phyloP scores from a whole-genome alignment of 2,329 filamentous ascomycete genomes.

The Diaporthe sp. region DNA sequence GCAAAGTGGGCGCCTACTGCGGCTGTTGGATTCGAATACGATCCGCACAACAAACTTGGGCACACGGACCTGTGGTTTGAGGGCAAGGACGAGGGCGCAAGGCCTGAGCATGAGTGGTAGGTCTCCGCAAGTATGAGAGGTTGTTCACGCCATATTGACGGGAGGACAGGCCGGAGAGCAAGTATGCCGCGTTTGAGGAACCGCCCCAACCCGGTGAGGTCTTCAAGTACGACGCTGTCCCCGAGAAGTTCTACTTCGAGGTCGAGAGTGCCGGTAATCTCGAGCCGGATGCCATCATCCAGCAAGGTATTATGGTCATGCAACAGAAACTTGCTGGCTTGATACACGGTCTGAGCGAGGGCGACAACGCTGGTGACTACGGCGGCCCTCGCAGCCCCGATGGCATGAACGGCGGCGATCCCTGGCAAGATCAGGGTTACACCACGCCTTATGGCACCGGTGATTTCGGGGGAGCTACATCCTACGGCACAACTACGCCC shows the following conservation, averaged over 20 bases:
- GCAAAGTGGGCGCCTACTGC: slow-evolving; percentile 96
- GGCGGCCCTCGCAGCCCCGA: slow-evolving; percentile 77
- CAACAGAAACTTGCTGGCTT: slow-evolving; percentile 91
- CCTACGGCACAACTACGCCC: slow-evolving; percentile 56
- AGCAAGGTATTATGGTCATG: slow-evolving; percentile 87
- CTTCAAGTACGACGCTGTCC: slow-evolving; percentile 92
- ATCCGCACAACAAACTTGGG: slow-evolving; percentile 94
- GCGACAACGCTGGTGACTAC: slow-evolving; percentile 64
- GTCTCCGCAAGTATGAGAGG: slow-evolving; percentile 45
- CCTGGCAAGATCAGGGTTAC: slow-evolving; percentile 74
- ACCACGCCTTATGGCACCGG: slow-evolving; percentile 74
- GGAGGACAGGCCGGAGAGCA: slow-evolving; percentile 78
- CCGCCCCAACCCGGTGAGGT: slow-evolving; percentile 83
- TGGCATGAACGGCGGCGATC: slow-evolving; percentile 69
- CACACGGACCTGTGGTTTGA: slow-evolving; percentile 98
- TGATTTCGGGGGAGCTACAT: slow-evolving; percentile 63
- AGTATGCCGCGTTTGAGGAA: slow-evolving; percentile 85
- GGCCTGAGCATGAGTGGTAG: slow-evolving; percentile 84
- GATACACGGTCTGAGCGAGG: slow-evolving; percentile 64
- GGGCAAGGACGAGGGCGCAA: slow-evolving; percentile 43
- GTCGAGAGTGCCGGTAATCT: slow-evolving; percentile 91
- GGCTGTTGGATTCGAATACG: slow-evolving; percentile 97
- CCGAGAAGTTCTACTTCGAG: slow-evolving; percentile 90
- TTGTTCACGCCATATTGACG: slow-evolving; percentile 41
- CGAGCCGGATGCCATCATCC: slow-evolving; percentile 89